Evolutionary conservation across 2,329 filamentous ascomycete species (phyloP), one percentile per base, ranked within the genome.

Genomic region (Cadophora luteo-olivacea): DNA sequence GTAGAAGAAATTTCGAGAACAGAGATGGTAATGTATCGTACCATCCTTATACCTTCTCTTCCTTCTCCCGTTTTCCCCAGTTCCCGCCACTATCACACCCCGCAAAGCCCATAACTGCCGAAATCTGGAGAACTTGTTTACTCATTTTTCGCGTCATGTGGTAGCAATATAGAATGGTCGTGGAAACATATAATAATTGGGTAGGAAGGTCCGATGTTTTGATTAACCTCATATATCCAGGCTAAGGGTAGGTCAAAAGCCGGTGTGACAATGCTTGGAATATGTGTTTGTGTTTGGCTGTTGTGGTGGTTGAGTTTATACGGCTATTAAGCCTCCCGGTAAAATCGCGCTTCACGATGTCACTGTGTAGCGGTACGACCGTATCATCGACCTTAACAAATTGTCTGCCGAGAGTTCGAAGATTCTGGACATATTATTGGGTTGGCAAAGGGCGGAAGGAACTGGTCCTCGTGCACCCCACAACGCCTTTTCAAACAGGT

Each of bases 111-210:
- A 54, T 24, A 38, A 58, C 32, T 58, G 33, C 54, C 54, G 54
- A 58, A 24, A 58, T 38, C 54, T 58, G 54, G 54, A 58, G 54
- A 36, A 36, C 54, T 36, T 38, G 54, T 36, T 36, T 58, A 58
- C 51, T 16, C 51, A 16, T 38, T 32, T 32, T 58, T 54, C 54
- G 32, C 54, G n/a, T 58, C 33, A 58, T 58, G 54, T 58, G 54
- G 54, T 8, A 16, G 54, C 38, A 38, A 58, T 58, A 38, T 38
- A 58, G 32, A 22, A 58, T 24, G 1, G 16, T 58, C 32, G 54
- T 38, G 32, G 2, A 38, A 19, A 38, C 19, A 58, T 36, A 14
- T 11, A 36, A 38, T n/a, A 9, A 58, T 58, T 58, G 32, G 54
- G n/a, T n/a, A 24, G 54, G 54, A 58, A 38, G 16, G 32, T 22